Percentiles rank a stretch among this genome's conserved stretches.
These are phyloP conservation scores for Talaromyces funiculosus DNA, from an alignment of 2,329 filamentous ascomycete species.

Conservation along the genomic window DNA sequence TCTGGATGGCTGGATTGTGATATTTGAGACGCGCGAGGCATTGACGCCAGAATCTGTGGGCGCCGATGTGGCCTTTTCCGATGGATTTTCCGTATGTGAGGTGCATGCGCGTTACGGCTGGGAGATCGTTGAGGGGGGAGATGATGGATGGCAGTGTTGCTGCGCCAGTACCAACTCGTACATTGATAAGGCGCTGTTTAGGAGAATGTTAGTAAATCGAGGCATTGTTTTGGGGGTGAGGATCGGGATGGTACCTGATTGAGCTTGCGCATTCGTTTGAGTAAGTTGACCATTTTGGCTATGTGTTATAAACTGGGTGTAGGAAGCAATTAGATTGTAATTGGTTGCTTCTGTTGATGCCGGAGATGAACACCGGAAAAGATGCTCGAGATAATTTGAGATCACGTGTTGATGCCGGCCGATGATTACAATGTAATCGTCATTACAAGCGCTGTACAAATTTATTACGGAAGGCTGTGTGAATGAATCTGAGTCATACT, in stretches of 20 bases:
- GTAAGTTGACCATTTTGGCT: constrained; percentile 42
- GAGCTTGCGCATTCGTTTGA: constrained; percentile 67
- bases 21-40: constrained; percentile 85
- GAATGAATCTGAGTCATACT: background rate
- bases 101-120: constrained; percentile 38
- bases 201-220: constrained; percentile 21
- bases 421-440: background rate
- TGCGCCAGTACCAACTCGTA: constrained; percentile 78
- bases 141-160: constrained; percentile 59
- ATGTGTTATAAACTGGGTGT: background rate
- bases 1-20: constrained; percentile 80
- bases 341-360: background rate
- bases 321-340: background rate
- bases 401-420: constrained; percentile 6
- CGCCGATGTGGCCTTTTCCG: constrained; percentile 34
- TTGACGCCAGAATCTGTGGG: constrained; percentile 81
- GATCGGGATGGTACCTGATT: constrained; percentile 51
- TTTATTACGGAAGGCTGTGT: background rate
- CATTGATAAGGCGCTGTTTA: constrained; percentile 58
- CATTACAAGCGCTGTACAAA: background rate
- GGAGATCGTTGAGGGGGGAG: constrained; percentile 28
- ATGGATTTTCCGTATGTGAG: constrained; percentile 41
- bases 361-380: constrained; percentile 7
- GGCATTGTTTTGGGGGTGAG: constrained; percentile 20
- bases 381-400: constrained; percentile 10